A percentile compares a stretch with the other conserved stretches of the same genome.
Conservation (phyloP, 2,329 filamentous ascomycete species). For the Neobulgaria alba region DNA sequence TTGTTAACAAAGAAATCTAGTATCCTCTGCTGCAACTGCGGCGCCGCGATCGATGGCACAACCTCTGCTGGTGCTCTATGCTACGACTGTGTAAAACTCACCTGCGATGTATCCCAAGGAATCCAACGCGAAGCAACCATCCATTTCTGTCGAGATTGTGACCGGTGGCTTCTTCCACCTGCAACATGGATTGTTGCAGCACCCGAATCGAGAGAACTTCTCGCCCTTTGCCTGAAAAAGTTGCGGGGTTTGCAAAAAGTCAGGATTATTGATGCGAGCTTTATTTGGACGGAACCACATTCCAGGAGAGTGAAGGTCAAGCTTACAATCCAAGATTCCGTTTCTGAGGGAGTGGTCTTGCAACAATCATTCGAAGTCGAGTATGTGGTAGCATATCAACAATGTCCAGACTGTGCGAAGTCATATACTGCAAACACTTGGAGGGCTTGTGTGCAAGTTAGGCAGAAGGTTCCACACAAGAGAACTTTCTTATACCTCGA, state of each 20-base stretch:
- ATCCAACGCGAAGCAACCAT: conserved; percentile 86
- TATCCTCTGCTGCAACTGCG: conserved; percentile 98
- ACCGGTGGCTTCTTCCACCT: conserved; percentile 85
- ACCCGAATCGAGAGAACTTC: conserved; percentile 83
- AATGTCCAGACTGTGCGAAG: conserved; percentile 92
- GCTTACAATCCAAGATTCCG: conserved; percentile 76
- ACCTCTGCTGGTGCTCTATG: conserved; percentile 79
- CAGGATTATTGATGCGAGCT: conserved; percentile 88
- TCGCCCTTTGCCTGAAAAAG: conserved; percentile 86
- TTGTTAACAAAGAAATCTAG: conserved; percentile 35
- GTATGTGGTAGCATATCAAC: conserved; percentile 82
- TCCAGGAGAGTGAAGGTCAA: conserved; percentile 88
- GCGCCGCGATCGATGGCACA: conserved; percentile 89
- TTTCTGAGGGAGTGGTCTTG: conserved; percentile 56
- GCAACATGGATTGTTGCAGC: conserved; percentile 75
- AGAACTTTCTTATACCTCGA: conserved; percentile 76
- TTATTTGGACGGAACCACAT: conserved; percentile 98
- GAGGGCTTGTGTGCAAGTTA: conserved; percentile 86
- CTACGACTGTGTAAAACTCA: conserved; percentile 91
- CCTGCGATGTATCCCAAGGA: conserved; percentile 83
- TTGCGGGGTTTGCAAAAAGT: conserved; percentile 80
- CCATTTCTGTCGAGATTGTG: conserved; percentile 90
- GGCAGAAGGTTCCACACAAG: conserved; percentile 96
- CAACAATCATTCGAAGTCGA: conserved; percentile 95
- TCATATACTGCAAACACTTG: conserved; percentile 95